These are phyloP conservation scores for Karstenula rhodostoma DNA, from an alignment of 2,329 filamentous ascomycete genomes.

Conservation along the genomic window DNA sequence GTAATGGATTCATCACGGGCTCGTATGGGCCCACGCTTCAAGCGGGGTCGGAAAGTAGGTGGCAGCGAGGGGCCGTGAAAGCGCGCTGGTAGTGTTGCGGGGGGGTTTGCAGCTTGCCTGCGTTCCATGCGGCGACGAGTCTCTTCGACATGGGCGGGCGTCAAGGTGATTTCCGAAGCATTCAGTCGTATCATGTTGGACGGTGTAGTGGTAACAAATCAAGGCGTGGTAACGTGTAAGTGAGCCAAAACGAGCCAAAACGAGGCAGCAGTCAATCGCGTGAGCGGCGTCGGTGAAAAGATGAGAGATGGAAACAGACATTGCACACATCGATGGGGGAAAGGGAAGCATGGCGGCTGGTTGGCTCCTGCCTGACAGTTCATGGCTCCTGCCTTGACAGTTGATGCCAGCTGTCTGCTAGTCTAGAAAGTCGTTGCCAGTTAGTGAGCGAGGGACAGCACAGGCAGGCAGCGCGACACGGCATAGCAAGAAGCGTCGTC, in stretches of 20 bases:
- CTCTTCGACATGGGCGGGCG: conserved; percentile 47
- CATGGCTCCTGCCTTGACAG: conserved; percentile 12
- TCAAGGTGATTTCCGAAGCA: conserved; percentile 48
- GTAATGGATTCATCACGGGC: conserved; percentile 41
- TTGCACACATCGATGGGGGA: neutral
- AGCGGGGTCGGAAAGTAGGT: conserved; percentile 26
- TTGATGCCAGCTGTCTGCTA: conserved; percentile 12
- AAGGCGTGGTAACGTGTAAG: conserved; percentile 16
- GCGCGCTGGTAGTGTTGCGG: conserved; percentile 16
- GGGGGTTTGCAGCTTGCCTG: conserved; percentile 27
- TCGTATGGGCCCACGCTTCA: conserved; percentile 42
- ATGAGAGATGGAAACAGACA: conserved; percentile 5
- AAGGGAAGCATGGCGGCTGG: conserved; percentile 12
- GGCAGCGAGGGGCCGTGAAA: conserved; percentile 13
- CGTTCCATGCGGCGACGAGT: conserved; percentile 42
- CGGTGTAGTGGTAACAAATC: conserved; percentile 9
- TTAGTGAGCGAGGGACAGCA: neutral
- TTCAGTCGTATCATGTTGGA: conserved; percentile 45
- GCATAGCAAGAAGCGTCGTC: neutral
- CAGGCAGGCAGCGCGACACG: neutral
- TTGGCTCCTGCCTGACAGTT: conserved; percentile 11
- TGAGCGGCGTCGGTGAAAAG: neutral
- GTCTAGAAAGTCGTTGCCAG: neutral
- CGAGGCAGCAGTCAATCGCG: neutral
- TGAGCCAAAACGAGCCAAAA: conserved; percentile 25